Base-by-base conservation (phyloP, 179 eudicot species). In the Beta lomatogona region DNA sequence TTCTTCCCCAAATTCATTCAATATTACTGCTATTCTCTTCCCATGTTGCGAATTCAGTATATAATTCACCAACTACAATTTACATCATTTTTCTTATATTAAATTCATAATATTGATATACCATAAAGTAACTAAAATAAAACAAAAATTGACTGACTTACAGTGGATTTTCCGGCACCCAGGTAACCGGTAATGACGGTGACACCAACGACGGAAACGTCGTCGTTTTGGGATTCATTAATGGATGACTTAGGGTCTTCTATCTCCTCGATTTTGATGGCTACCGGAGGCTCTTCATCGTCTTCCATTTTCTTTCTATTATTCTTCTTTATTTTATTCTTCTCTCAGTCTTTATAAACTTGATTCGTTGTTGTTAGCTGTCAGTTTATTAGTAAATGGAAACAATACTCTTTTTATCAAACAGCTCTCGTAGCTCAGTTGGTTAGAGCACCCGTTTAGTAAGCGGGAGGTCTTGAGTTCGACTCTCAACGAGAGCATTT, bases 101-200 rank as follows among this genome's bases (percentile, higher is more conserved):
- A 19, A 69, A 18, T 57, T 21, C 67, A 13, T 15, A 41, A n/a
- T 25, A 6, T 1, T 52, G 2, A 4, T 19, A 41, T 19, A 15
- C 9, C 4, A 45, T 57, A 54, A 5, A 28, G 1, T 21, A 59
- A 69, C 14, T 12, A 22, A 45, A 18, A 83, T 28, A 8, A 48
- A 71, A 36, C 2, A 41, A 6, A 28, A 61, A 25, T 58, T 25
- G 75, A 22, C 54, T 28, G 10, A 60, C 80, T 82, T 91, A 93
- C 97, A 28, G 97, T 95, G 73, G 98, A 95, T 86, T 95, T 95
- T 50, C 97, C 98, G 79, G 97, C 97, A 53, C 98, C 97, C 83
- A 95, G 94, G 84, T 95, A 95, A 45, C 97, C 98, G 50, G 97
- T 93, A 83, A 95, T 91, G 81, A 95, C 97, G 73, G 98, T 93